A percentile compares a stretch with the other conserved stretches of the same genome.
Conservation (phyloP, 2,329 filamentous ascomycete genomes). For the Davidsoniella virescens region DNA sequence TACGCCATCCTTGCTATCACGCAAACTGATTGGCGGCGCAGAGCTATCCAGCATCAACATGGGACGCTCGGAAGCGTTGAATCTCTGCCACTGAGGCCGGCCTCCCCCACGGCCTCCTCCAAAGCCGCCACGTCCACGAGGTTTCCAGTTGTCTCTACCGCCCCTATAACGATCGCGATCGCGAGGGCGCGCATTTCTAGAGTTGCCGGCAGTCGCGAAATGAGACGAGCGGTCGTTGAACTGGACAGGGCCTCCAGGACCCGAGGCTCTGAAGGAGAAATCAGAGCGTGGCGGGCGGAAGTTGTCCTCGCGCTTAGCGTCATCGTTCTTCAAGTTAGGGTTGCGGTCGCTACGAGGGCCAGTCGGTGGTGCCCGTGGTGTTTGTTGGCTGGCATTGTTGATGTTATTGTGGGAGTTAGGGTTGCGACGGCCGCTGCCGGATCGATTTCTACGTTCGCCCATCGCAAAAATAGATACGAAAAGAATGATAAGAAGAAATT, state of each 20-base stretch:
- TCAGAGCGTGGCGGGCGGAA: conserved; percentile 27
- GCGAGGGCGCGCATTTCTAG: conserved; percentile 1
- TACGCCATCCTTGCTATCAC: conserved; percentile 27
- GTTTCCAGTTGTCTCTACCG: conserved; percentile 13
- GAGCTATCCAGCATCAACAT: conserved; percentile 30
- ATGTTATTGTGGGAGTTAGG: conserved; percentile 19
- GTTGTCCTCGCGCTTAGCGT: conserved; percentile 2
- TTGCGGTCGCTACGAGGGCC: conserved; percentile 5
- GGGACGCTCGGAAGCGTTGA: conserved; percentile 30
- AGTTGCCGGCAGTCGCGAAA: conserved; percentile 13
- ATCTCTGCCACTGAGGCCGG: conserved; percentile 20
- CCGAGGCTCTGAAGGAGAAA: conserved; percentile 39
- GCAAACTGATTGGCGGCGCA: conserved; percentile 30
- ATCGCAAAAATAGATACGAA: background rate
- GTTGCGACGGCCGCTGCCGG: conserved; percentile 4
- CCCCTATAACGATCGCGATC: conserved; percentile 9
- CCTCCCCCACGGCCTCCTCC: conserved; percentile 16
- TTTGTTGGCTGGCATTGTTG: conserved; percentile 21
- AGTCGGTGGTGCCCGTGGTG: conserved; percentile 1
- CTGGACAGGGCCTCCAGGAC: conserved; percentile 25
- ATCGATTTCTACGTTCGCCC: background rate
- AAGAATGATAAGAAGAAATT: background rate
- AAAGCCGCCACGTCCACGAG: conserved; percentile 17
- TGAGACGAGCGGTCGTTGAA: conserved; percentile 13
- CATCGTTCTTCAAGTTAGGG: background rate